phyloP scores from a whole-genome alignment of 345 rosid genomes.

The Moringa oleifera region DNA sequence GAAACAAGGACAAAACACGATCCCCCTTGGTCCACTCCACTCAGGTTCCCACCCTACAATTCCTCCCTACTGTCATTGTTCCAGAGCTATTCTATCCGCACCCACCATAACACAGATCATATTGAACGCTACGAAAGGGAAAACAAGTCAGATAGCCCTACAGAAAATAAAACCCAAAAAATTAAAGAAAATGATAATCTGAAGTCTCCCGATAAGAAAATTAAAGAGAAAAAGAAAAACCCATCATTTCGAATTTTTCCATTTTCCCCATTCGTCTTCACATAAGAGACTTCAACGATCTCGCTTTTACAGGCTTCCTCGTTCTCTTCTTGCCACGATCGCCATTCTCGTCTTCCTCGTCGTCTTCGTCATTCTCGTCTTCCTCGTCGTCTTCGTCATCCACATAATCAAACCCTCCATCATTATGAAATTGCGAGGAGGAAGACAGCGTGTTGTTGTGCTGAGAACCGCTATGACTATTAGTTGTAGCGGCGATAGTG shows the following conservation, averaged over 20 bases:
- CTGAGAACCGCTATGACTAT: not conserved
- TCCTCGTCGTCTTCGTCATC: conserved; percentile 39
- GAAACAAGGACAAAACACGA: conserved; percentile 2
- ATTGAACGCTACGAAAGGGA: no score
- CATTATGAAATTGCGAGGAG: conserved; percentile 18
- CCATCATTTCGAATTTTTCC: not conserved
- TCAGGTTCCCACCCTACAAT: conserved; percentile 24
- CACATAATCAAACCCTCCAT: conserved; percentile 27
- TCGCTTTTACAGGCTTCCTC: conserved; percentile 79
- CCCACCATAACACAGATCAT: conserved; percentile 3
- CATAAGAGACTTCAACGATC: conserved; percentile 93
- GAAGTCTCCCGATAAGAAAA: no score
- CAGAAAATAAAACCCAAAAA: not conserved
- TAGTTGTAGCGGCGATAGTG: not conserved
- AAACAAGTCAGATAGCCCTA: no score
- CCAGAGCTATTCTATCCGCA: conserved; percentile 20
- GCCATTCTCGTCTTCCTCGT: conserved; percentile 15
- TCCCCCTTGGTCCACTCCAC: conserved; percentile 12
- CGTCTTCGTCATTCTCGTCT: conserved; percentile 18
- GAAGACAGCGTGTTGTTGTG: conserved; percentile 24
- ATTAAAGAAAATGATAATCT: no score
- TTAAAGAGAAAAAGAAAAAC: not conserved
- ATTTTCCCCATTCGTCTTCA: conserved; percentile 14
- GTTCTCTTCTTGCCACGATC: conserved; percentile 48
- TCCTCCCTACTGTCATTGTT: conserved; percentile 26